Conservation (phyloP, 495 filamentous ascomycete genomes). For the Darksidea phi region DNA sequence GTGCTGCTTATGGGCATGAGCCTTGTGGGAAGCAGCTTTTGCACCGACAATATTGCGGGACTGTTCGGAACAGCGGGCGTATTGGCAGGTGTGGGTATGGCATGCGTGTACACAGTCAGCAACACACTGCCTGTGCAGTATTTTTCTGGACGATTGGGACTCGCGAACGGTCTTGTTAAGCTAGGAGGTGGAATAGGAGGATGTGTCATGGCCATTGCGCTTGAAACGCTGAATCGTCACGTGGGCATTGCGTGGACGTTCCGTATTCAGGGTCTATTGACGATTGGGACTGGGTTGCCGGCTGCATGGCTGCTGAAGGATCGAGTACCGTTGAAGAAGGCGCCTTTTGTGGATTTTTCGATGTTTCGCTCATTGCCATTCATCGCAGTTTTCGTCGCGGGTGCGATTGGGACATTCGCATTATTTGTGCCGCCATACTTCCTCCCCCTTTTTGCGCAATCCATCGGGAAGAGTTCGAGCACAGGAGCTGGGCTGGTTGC, state of each 20-base stretch:
- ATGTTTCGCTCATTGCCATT: conserved; percentile 55
- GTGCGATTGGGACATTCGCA: conserved; percentile 60
- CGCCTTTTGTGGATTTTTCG: conserved; percentile 53
- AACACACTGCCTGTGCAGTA: conserved; percentile 54
- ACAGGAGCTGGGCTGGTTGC: conserved; percentile 56
- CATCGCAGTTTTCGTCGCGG: conserved; percentile 52
- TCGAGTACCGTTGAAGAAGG: conserved; percentile 47
- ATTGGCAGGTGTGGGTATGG: conserved; percentile 53
- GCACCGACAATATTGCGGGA: conserved; percentile 49
- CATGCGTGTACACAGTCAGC: conserved; percentile 40
- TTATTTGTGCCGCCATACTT: conserved; percentile 63
- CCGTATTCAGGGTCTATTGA: conserved; percentile 52
- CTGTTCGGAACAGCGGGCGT: conserved; percentile 58
- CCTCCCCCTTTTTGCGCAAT: conserved; percentile 52
- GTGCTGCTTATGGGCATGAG: conserved; percentile 51
- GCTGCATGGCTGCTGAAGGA: conserved; percentile 60
- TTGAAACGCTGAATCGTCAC: conserved; percentile 49
- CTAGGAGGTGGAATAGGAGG: conserved; percentile 56
- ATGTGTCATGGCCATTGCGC: conserved; percentile 50
- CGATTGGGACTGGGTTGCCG: conserved; percentile 52
- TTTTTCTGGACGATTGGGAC: conserved; percentile 54
- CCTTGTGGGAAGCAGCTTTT: conserved; percentile 53
- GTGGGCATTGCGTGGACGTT: conserved; percentile 58
- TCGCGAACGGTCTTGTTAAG: conserved; percentile 59
- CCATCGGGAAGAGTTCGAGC: conserved; percentile 49